Percentiles rank a stretch among this genome's conserved stretches.
Evolutionary conservation across 1,284 basidiomycete genomes (phyloP).

Genomic region (Taiwanofungus camphoratus): DNA sequence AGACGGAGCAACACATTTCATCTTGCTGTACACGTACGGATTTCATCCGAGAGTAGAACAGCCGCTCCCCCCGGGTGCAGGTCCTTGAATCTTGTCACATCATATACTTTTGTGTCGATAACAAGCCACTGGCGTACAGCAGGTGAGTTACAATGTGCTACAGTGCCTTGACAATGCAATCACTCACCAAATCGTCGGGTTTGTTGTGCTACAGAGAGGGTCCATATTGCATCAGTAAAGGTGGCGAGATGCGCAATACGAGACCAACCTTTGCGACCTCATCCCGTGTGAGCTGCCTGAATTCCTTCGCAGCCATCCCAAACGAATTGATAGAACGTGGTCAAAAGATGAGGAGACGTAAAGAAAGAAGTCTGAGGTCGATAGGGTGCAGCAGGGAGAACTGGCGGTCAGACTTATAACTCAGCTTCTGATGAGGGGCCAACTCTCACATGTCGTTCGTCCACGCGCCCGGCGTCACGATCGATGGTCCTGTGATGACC

Average conservation of each 20-base stretch:
- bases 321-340: too few species aligned
- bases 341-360: too few species aligned
- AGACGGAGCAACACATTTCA: background rate
- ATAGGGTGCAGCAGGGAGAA: too few species aligned
- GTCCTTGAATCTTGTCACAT: conserved; percentile 70
- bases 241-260: background rate
- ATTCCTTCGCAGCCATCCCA: conserved; percentile 41
- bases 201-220: conserved; percentile 50
- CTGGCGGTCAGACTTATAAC: too few species aligned
- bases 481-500: too few species aligned
- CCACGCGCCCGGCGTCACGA: too few species aligned
- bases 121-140: conserved; percentile 62
- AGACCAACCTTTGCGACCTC: conserved; percentile 46
- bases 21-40: conserved; percentile 35
- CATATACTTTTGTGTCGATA: conserved; percentile 79
- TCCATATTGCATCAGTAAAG: background rate
- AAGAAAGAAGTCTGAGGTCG: conserved; percentile 1
- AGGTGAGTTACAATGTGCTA: background rate
- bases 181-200: conserved; percentile 47
- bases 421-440: too few species aligned
- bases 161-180: background rate
- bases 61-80: conserved; percentile 83
- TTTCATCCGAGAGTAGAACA: conserved; percentile 68
- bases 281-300: conserved; percentile 43
- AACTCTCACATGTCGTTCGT: too few species aligned